Evolutionary conservation across 257 asterid species (phyloP).

Genomic region (Solanum piurae): DNA sequence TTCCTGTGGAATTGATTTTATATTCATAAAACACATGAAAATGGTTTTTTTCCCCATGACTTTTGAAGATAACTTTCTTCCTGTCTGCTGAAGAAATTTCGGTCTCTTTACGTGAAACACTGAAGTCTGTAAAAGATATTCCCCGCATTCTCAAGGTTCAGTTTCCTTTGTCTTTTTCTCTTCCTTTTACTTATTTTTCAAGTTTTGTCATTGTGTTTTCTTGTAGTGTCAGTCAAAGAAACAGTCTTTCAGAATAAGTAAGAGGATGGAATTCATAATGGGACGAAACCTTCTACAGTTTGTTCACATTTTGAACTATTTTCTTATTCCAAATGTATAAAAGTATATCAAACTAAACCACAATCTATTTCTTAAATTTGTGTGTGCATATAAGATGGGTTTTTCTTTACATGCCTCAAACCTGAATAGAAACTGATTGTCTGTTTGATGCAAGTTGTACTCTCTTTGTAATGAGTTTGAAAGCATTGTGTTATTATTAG

Average conservation of each 20-base stretch:
- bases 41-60: slow-evolving; percentile 18
- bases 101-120: slow-evolving; percentile 77
- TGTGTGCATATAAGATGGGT: background rate
- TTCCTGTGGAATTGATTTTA: background rate
- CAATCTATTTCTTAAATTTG: background rate
- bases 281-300: background rate
- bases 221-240: background rate
- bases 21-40: background rate
- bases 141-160: slow-evolving; percentile 82
- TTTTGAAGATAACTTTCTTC: slow-evolving; percentile 79
- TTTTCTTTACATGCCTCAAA: background rate
- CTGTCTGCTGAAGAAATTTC: slow-evolving; percentile 66
- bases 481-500: background rate
- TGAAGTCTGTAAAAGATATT: slow-evolving; percentile 88
- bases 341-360: background rate
- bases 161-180: slow-evolving; percentile 3
- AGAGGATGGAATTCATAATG: background rate
- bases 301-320: background rate
- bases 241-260: background rate
- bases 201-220: background rate
- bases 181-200: slow-evolving; percentile 3
- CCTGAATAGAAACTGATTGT: background rate
- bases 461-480: background rate
- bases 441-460: background rate
- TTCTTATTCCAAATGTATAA: background rate